Percentiles rank a stretch among this genome's conserved stretches.
Conservation (phyloP, 176 grass and related monocot genomes). For the Raddia distichophylla region DNA sequence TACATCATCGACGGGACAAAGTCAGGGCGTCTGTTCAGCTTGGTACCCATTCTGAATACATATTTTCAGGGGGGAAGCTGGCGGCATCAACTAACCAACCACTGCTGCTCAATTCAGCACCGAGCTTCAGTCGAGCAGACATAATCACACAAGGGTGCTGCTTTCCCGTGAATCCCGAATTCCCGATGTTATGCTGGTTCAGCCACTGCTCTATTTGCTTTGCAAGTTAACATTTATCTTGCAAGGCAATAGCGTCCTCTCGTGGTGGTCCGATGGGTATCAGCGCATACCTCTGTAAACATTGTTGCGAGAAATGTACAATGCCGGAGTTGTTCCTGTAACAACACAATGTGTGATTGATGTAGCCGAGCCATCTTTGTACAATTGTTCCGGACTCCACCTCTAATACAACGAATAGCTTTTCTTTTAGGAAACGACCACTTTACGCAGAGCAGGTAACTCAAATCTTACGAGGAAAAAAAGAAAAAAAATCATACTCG, state of each 20-base stretch:
- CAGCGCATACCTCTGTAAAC: conserved; percentile 17
- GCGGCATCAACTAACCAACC: conserved; percentile 19
- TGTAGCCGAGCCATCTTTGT: conserved; percentile 23
- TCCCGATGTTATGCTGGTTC: neutral
- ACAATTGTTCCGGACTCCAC: conserved; percentile 15
- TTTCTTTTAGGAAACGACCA: neutral
- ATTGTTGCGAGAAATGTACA: neutral
- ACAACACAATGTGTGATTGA: conserved; percentile 2
- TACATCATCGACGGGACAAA: neutral
- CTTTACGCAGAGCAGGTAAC: no score
- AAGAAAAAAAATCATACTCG: no score
- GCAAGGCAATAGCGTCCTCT: conserved; percentile 14
- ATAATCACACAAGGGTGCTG: no score
- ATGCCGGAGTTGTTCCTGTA: neutral
- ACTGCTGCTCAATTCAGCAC: neutral
- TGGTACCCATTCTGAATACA: neutral
- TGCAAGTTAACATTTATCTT: conserved; percentile 27
- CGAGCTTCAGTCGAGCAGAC: conserved; percentile 7
- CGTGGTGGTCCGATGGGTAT: conserved; percentile 2
- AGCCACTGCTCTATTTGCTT: conserved; percentile 12
- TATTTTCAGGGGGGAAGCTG: conserved; percentile 4
- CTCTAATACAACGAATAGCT: neutral
- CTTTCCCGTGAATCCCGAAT: neutral
- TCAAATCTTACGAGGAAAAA: no score
- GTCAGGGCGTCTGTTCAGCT: neutral